These are phyloP conservation scores for Lachnellula hyalina DNA, from an alignment of 2,329 filamentous ascomycete species.

Conservation along the genomic window DNA sequence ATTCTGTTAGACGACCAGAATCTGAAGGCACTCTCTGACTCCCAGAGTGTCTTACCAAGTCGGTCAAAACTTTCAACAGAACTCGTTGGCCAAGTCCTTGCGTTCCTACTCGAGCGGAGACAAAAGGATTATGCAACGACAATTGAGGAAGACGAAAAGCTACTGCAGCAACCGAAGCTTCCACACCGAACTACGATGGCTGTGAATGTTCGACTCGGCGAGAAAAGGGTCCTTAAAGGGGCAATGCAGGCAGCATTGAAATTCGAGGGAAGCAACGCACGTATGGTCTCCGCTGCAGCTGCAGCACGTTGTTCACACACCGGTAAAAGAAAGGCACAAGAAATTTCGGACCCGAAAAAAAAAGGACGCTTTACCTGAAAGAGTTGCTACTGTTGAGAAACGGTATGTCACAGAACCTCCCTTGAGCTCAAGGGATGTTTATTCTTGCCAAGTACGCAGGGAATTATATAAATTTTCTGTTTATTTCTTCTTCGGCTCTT, in stretches of 20 bases:
- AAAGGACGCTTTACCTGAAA: conserved; percentile 18
- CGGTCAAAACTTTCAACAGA: conserved; percentile 39
- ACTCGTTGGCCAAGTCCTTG: conserved; percentile 36
- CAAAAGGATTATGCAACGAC: conserved; percentile 47
- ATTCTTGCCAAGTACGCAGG: conserved; percentile 1
- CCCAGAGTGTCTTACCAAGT: conserved; percentile 28
- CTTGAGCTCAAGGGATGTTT: conserved; percentile 1
- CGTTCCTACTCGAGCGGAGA: conserved; percentile 34
- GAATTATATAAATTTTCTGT: conserved; percentile 5
- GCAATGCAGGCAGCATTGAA: conserved; percentile 35
- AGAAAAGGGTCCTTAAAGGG: conserved; percentile 53
- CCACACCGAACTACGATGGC: conserved; percentile 44
- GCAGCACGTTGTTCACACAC: neutral
- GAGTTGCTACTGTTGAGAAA: neutral
- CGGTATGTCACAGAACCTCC: conserved; percentile 12
- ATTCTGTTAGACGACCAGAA: conserved; percentile 36
- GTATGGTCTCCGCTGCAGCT: conserved; percentile 26
- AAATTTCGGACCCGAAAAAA: conserved; percentile 14
- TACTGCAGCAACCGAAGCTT: conserved; percentile 32
- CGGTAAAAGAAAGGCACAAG: conserved; percentile 20
- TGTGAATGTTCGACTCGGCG: conserved; percentile 55
- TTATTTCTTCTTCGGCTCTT: conserved; percentile 18
- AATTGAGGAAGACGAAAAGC: conserved; percentile 43
- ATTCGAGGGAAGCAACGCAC: conserved; percentile 27
- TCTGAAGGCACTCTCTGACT: conserved; percentile 35